phyloP scores from a whole-genome alignment of 352 stramenopile species.

The Pseudoperonospora humuli region DNA sequence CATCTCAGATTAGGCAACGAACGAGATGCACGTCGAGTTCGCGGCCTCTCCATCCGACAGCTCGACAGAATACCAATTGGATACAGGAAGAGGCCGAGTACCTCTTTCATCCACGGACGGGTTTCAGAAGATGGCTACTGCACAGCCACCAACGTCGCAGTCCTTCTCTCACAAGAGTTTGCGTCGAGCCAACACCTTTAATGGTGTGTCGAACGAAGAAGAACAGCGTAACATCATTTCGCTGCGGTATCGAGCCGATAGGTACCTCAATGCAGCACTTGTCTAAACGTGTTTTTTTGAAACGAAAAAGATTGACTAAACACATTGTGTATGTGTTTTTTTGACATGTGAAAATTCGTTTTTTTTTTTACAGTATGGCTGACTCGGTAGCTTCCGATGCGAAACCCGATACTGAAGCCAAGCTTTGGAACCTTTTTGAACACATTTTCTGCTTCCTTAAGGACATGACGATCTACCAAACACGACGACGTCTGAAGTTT shows the following conservation, averaged over 20 bases:
- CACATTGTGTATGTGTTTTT: neutral
- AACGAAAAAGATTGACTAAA: too few species aligned
- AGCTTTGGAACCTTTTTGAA: conserved; percentile 78
- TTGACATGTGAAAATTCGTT: conserved; percentile 3
- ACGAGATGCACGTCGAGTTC: too few species aligned
- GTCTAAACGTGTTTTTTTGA: neutral
- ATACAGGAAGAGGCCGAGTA: conserved; percentile 17
- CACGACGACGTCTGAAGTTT: conserved; percentile 70
- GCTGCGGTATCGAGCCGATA: conserved; percentile 75
- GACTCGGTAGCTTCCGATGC: conserved; percentile 71
- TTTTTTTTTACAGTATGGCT: conserved; percentile 41
- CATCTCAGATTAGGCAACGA: too few species aligned
- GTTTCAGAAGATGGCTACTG: neutral
- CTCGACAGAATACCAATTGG: conserved; percentile 44
- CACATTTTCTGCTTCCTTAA: conserved; percentile 84
- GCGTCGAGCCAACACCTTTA: conserved; percentile 68
- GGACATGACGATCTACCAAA: conserved; percentile 85
- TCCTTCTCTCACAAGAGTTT: conserved; percentile 29
- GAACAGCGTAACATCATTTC: conserved; percentile 85
- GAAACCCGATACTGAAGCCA: conserved; percentile 45
- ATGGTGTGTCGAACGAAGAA: conserved; percentile 46
- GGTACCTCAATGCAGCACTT: conserved; percentile 18
- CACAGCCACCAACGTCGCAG: conserved; percentile 14
- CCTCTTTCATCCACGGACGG: conserved; percentile 1
- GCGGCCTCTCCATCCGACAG: too few species aligned